Conservation (phyloP, 2,329 filamentous ascomycete genomes). For the Fusarium subtropicale region DNA sequence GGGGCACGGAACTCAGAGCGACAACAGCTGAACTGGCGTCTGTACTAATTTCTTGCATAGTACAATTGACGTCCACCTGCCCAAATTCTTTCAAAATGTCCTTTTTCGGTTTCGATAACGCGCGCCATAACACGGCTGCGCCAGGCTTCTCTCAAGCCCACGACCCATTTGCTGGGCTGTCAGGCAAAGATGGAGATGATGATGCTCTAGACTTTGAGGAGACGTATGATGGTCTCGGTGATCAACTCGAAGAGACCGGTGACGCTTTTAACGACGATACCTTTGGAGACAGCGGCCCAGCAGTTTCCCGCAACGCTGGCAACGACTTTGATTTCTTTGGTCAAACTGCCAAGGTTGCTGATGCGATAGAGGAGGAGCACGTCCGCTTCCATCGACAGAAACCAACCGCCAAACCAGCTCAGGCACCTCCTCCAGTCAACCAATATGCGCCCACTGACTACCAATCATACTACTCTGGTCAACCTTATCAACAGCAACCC, state of each 20-base stretch:
- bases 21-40: conserved; percentile 25
- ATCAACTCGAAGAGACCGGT: conserved; percentile 89
- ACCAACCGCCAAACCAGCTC: conserved; percentile 61
- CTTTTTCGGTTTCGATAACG: conserved; percentile 89
- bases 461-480: conserved; percentile 42
- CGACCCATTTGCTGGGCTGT: conserved; percentile 89
- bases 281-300: conserved; percentile 68
- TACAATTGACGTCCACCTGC: conserved; percentile 39
- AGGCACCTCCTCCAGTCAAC: conserved; percentile 50
- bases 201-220: conserved; percentile 86
- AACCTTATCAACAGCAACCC: conserved; percentile 39
- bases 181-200: conserved; percentile 70
- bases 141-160: conserved; percentile 85
- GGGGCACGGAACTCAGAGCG: conserved; percentile 38
- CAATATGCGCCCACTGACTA: conserved; percentile 56
- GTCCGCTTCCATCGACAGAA: conserved; percentile 82
- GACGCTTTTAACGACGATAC: conserved; percentile 98
- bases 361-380: conserved; percentile 91
- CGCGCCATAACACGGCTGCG: conserved; percentile 73
- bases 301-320: conserved; percentile 68
- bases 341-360: conserved; percentile 86
- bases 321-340: conserved; percentile 99
- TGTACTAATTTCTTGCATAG: conserved; percentile 43
- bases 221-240: conserved; percentile 94
- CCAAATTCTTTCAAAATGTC: conserved; percentile 70